Base-by-base conservation (phyloP, 1,284 basidiomycete genomes). In the Cutaneotrichosporon mucoides region DNA sequence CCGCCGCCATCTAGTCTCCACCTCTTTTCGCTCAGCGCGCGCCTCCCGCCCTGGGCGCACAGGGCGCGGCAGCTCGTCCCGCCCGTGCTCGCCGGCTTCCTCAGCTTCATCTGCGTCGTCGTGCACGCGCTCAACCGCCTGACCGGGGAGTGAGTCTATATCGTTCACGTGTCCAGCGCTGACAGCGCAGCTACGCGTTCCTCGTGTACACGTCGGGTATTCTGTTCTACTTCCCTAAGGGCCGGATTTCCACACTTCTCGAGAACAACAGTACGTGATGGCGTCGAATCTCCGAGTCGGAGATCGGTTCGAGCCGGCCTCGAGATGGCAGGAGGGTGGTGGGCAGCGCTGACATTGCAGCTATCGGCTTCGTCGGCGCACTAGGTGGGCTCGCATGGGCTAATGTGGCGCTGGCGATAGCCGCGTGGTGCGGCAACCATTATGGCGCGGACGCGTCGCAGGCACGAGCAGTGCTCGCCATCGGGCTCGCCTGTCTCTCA, bases 161-260 rank as follows among this genome's bases (percentile, higher is more conserved):
- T 4, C 40, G n/a, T 0, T 10, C 15, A 7, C 36, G 24, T 24
- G 24, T 24, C 24, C 24, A 24, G 24, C 16, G 15, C 41, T 56
- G 6, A 53, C 53, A 9, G 7, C 38, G 9, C 4, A 76, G 75
- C 40, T 79, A 75, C 62, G 73, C 72, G 3, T 79, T 78, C 48
- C 66, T 79, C 46, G 66, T 70, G 5, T 70, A 73, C 57, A 79
- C 78, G 1, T 66, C 71, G 4, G 61, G 73, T 16, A 53, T 76
- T 8, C 70, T 79, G 11, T 79, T 78, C 70, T 79, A 76, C 66
- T 78, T 79, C 46, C 77, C 78, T 0, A 60, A 67, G n/a, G 73
- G 72, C 2, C 66, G 68, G 0, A 65, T 78, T 4, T 66, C 68
- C n/a, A 61, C 68, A n/a, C 73, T 76, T 49, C 45, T 77, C 6